Conservation (phyloP, 2,329 filamentous ascomycete genomes). For the Sporothrix luriei region DNA sequence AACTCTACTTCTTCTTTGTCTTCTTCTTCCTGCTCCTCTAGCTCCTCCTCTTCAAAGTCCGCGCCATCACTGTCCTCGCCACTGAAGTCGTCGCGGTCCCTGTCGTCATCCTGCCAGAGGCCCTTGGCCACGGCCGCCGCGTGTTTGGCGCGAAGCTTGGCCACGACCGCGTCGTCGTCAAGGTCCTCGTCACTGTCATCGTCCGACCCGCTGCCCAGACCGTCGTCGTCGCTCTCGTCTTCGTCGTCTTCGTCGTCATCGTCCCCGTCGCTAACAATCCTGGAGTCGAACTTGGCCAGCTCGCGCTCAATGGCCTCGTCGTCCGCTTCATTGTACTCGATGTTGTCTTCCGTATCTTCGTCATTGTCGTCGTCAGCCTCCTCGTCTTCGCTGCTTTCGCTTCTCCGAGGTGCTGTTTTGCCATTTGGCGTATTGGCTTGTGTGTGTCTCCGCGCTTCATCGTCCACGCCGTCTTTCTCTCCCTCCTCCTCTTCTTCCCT, state of each 20-base stretch:
- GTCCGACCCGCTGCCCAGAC: not conserved
- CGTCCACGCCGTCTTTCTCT: not conserved
- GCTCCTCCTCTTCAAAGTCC: not conserved
- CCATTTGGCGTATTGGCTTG: not conserved
- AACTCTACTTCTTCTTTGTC: constrained; percentile 36
- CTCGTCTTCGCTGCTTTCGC: constrained; percentile 30
- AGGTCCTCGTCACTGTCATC: constrained; percentile 5
- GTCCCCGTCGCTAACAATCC: constrained; percentile 35
- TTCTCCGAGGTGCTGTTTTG: not conserved
- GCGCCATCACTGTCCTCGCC: constrained; percentile 18
- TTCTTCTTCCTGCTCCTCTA: not conserved
- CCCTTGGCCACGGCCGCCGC: constrained; percentile 41
- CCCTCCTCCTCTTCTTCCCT: constrained; percentile 33
- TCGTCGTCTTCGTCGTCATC: constrained; percentile 36
- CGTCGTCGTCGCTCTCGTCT: not conserved
- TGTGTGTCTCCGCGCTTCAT: constrained; percentile 15
- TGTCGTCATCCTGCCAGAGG: constrained; percentile 38
- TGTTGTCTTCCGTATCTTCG: constrained; percentile 41
- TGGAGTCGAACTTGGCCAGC: constrained; percentile 28
- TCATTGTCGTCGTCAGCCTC: constrained; percentile 45
- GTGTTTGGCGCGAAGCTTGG: constrained; percentile 30
- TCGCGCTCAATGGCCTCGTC: constrained; percentile 32
- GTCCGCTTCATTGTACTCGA: constrained; percentile 41
- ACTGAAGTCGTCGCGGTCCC: constrained; percentile 37
- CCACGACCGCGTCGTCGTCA: constrained; percentile 26